phyloP scores from a whole-genome alignment of 2,329 filamentous ascomycete species.

The Drechslerella dactyloides region DNA sequence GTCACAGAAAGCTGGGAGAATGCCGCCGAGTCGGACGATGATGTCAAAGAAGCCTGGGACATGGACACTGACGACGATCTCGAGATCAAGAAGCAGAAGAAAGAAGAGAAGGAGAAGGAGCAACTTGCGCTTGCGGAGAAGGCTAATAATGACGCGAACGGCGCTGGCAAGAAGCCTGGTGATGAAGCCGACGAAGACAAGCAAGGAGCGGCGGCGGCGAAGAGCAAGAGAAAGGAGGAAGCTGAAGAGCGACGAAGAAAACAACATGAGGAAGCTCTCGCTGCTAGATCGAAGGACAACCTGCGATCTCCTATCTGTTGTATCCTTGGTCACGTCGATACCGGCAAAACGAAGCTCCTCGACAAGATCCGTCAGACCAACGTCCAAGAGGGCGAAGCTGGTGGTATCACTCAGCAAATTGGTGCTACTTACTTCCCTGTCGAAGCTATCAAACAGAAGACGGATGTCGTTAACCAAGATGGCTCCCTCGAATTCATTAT shows the following conservation, averaged over 20 bases:
- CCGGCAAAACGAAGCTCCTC: constrained; percentile 97
- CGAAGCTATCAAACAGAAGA: constrained; percentile 91
- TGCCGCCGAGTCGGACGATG: constrained; percentile 74
- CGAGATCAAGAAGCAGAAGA: constrained; percentile 55
- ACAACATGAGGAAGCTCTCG: constrained; percentile 88
- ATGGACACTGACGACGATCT: constrained; percentile 76
- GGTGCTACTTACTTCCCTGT: constrained; percentile 99
- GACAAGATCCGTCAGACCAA: constrained; percentile 99
- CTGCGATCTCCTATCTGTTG: constrained; percentile 98
- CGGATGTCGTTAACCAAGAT: constrained; percentile 88
- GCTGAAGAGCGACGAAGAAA: constrained; percentile 86
- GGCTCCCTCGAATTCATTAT: constrained; percentile 94
- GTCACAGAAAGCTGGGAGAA: constrained; percentile 81
- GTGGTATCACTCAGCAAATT: constrained; percentile 99
- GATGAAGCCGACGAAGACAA: constrained; percentile 74
- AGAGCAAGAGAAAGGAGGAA: constrained; percentile 80
- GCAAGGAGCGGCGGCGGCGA: constrained; percentile 72
- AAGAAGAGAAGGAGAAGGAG: constrained; percentile 52
- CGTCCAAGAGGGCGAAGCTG: constrained; percentile 97
- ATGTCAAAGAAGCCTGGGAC: constrained; percentile 95
- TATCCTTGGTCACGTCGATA: constrained; percentile 99
- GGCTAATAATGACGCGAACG: constrained; percentile 36
- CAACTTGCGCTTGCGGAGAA: constrained; percentile 14
- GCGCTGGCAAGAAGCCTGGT: constrained; percentile 56
- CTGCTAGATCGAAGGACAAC: constrained; percentile 89